A percentile compares a stretch with the other conserved stretches of the same genome.
Conservation (phyloP, 2,329 filamentous ascomycete genomes). For the Talaromyces piceae region DNA sequence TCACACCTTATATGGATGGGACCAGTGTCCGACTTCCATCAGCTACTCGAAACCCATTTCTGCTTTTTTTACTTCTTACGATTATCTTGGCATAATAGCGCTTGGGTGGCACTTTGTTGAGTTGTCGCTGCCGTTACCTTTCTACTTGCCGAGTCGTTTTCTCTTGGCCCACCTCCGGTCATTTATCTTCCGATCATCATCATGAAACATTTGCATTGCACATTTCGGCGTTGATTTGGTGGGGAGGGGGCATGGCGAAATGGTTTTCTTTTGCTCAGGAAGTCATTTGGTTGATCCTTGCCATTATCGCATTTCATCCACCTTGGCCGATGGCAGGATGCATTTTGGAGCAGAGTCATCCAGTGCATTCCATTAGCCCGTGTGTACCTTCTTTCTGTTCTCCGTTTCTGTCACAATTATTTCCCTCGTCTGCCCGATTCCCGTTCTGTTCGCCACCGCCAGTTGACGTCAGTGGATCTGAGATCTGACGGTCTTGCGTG, state of each 20-base stretch:
- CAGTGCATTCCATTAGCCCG: not conserved
- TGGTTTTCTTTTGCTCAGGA: constrained; percentile 5
- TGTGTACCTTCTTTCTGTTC: not conserved
- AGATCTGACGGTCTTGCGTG: not conserved
- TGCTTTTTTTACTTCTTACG: constrained; percentile 2
- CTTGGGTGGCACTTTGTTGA: constrained; percentile 11
- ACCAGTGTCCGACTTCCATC: not conserved
- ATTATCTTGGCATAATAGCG: constrained; percentile 3
- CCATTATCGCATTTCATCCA: constrained; percentile 8
- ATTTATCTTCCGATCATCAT: constrained; percentile 3
- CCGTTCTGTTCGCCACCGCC: constrained; percentile 1
- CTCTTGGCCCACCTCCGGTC: constrained; percentile 4
- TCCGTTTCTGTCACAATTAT: not conserved
- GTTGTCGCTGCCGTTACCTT: constrained; percentile 1
- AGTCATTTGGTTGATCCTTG: constrained; percentile 5
- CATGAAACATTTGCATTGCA: constrained; percentile 10
- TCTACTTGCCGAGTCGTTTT: constrained; percentile 1
- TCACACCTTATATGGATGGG: no score
- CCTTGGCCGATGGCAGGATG: not conserved
- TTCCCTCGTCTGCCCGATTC: not conserved
- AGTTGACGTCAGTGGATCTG: constrained; percentile 9
- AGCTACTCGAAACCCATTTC: not conserved
- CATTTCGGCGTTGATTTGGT: constrained; percentile 10
- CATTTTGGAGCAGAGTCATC: not conserved
- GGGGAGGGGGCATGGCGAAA: constrained; percentile 6